A percentile compares a stretch with the other conserved stretches of the same genome.
Conservation (phyloP, 2,329 filamentous ascomycete species). For the Fusarium pilosicola region DNA sequence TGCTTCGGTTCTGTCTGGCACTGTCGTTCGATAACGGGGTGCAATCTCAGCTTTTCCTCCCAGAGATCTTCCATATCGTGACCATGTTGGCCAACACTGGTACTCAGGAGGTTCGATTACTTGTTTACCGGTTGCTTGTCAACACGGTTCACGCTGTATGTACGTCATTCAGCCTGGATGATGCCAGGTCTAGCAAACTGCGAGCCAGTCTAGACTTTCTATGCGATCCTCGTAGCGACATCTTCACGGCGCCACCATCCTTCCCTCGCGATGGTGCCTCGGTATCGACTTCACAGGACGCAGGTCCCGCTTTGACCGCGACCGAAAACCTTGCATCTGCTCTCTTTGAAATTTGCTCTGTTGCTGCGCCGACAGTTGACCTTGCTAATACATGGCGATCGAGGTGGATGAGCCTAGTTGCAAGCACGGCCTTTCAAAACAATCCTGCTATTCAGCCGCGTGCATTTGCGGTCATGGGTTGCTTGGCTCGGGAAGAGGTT, state of each 20-base stretch:
- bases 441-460: constrained; percentile 76
- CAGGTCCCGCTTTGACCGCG: constrained; percentile 60
- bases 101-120: constrained; percentile 62
- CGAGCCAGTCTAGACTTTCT: constrained; percentile 66
- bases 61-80: constrained; percentile 76
- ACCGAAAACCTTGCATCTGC: constrained; percentile 71
- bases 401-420: constrained; percentile 78
- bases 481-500: constrained; percentile 75
- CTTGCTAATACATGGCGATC: constrained; percentile 76
- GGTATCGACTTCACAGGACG: constrained; percentile 64
- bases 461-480: constrained; percentile 77
- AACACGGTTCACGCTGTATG: constrained; percentile 76
- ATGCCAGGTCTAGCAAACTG: constrained; percentile 65
- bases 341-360: constrained; percentile 70
- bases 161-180: constrained; percentile 71
- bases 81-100: constrained; percentile 77
- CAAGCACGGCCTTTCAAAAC: constrained; percentile 77
- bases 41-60: constrained; percentile 74
- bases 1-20: constrained; percentile 72
- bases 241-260: constrained; percentile 61
- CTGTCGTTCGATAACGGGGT: constrained; percentile 75
- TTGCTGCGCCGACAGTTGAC: constrained; percentile 72
- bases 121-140: constrained; percentile 71
- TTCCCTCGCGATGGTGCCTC: constrained; percentile 64
- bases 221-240: constrained; percentile 68